Evolutionary conservation across 768 basidiomycete species (phyloP).

Genomic region (Lepiota venenata): DNA sequence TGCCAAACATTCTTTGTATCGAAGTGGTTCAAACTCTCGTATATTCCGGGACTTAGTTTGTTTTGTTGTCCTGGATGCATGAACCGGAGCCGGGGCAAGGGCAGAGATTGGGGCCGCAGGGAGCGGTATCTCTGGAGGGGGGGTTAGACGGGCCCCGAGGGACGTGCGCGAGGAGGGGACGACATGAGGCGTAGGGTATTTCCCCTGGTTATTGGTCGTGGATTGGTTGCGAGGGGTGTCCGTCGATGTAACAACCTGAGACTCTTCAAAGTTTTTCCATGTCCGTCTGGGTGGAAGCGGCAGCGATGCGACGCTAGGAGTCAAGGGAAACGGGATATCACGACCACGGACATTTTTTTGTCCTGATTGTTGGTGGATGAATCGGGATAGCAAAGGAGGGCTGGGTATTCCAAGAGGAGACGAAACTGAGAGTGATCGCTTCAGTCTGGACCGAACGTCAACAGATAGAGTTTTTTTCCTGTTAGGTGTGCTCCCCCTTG

Average conservation of each 20-base stretch:
- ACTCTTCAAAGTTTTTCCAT: background rate
- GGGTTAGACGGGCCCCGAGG: background rate
- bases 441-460: background rate
- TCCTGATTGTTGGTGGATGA: background rate
- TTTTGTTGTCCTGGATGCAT: too few species aligned
- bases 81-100: too few species aligned
- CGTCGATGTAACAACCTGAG: background rate
- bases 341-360: background rate
- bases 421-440: constrained; percentile 4
- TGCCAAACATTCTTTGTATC: too few species aligned
- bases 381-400: background rate
- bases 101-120: too few species aligned
- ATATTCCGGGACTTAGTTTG: too few species aligned
- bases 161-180: background rate
- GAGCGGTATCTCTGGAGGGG: too few species aligned
- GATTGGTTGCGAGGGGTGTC: background rate
- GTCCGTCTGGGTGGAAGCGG: background rate
- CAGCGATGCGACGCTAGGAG: background rate
- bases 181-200: too few species aligned
- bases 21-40: too few species aligned
- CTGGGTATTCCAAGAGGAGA: background rate
- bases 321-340: background rate
- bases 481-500: background rate
- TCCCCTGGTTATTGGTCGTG: too few species aligned
- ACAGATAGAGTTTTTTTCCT: background rate